phyloP scores from a whole-genome alignment of 2,329 filamentous ascomycete species.

The Apiospora arundinis region DNA sequence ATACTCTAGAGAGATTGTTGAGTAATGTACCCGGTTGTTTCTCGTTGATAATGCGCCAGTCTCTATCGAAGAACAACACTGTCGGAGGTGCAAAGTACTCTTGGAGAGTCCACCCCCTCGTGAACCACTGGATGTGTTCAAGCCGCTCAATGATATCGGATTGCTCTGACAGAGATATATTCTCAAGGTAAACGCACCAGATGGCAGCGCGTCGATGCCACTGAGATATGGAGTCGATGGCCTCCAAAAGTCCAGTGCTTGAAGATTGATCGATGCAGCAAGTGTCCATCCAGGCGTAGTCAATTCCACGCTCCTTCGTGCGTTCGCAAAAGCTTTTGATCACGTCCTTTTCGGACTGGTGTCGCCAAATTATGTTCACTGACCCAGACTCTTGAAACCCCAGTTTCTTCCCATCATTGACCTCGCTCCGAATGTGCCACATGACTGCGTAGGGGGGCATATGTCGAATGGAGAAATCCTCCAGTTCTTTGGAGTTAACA shows the following conservation, averaged over 20 bases:
- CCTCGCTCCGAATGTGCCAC: not conserved
- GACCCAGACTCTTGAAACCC: not conserved
- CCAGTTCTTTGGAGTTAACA: not conserved
- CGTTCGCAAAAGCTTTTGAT: not conserved
- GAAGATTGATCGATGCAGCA: not conserved
- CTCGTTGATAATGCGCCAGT: not conserved
- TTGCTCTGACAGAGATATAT: not conserved
- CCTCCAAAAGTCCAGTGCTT: not conserved
- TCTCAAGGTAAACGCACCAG: not conserved
- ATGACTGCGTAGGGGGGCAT: not conserved
- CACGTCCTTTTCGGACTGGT: not conserved
- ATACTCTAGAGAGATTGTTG: not conserved
- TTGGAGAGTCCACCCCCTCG: not conserved
- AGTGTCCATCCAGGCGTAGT: not conserved
- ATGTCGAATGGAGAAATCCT: not conserved
- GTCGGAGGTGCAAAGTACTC: not conserved
- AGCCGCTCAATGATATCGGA: not conserved
- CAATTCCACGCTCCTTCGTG: not conserved
- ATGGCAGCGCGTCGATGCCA: not conserved
- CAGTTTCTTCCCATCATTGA: not conserved
- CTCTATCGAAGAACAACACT: not conserved
- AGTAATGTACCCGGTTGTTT: not conserved
- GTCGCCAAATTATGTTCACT: not conserved
- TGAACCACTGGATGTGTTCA: not conserved
- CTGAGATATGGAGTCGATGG: not conserved